Evolutionary conservation across 208 protist genomes (phyloP).

Genomic region (Polymyxa betae): DNA sequence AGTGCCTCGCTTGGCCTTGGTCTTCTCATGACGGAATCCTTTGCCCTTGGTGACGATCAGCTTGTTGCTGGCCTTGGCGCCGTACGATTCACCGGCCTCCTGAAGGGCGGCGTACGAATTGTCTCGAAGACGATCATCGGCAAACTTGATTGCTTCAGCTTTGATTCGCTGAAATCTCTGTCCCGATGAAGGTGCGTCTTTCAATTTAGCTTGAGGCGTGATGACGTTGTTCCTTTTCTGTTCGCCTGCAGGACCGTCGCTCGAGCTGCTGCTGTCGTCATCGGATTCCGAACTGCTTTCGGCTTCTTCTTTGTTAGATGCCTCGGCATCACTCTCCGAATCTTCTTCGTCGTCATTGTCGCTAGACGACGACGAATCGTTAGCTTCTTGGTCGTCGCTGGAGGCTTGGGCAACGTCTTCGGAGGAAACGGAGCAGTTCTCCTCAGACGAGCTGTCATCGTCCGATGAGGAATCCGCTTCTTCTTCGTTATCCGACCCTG

Average conservation of each 20-base stretch:
- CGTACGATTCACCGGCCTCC: neutral
- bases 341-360: slow-evolving; percentile 26
- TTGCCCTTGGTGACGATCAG: slow-evolving; percentile 54
- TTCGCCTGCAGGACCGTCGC: neutral
- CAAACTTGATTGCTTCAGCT: neutral
- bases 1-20: slow-evolving; percentile 47
- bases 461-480: neutral
- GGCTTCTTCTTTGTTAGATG: neutral
- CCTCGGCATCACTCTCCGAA: slow-evolving; percentile 4
- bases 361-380: neutral
- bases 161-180: slow-evolving; percentile 43
- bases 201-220: neutral
- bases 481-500: slow-evolving; percentile 23
- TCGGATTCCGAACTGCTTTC: slow-evolving; percentile 3
- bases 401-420: neutral
- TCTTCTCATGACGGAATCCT: slow-evolving; percentile 55
- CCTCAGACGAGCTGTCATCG: neutral
- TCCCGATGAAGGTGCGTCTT: neutral
- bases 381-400: neutral
- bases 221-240: neutral
- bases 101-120: slow-evolving; percentile 25
- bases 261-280: neutral
- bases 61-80: slow-evolving; percentile 55
- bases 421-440: neutral
- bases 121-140: neutral